Base-by-base conservation (phyloP, 2,329 filamentous ascomycete species). In the Aspergillus arachidicola region DNA sequence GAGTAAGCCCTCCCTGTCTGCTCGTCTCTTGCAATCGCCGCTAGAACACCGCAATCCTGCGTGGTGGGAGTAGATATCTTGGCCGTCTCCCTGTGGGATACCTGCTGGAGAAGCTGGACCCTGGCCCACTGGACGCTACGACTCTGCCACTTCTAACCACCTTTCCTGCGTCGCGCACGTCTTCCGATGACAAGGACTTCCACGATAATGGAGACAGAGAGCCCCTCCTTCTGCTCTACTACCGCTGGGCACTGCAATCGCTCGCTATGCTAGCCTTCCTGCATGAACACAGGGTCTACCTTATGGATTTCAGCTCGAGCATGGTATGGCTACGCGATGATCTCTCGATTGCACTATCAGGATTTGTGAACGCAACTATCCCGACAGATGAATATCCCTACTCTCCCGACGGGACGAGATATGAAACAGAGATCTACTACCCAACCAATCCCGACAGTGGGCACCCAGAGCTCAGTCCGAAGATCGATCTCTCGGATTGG, bases 161-260 rank as follows among this genome's bases (percentile, higher is more conserved):
- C 34, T 38, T 38, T 6, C 34, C 12, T 36, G 34, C 34, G 34
- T 36, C 34, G 34, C 34, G 34, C 1, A 38, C 14, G 32, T 34
- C 32, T 34, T 34, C 32, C 32, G 32, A 34, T 3, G 10, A 34
- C 32, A 34, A 34, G 32, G 32, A 3, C 32, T 3, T 4, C 10
- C 30, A 9, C 10, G 30, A 32, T 36, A 12, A 36, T 36, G 11
- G 34, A 36, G 34, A 5, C 1, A 16, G 34, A 38, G 12, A 38
- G 34, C 60, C 60, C 16, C 55, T 62, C 19, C 56, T 62, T 11
- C 36, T 62, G 7, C 60, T 62, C 26, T 62, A 59, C 48, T 62
- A 62, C 28, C 60, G 60, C 56, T 62, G 60, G 60, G 36, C 56
- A 16, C 38, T 62, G 34, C 60, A 62, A 62, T 59, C 60, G 6